Evolutionary conservation across 2,329 filamentous ascomycete species (phyloP), one percentile per base, ranked within the genome.

Genomic region (Exserohilum turcica): DNA sequence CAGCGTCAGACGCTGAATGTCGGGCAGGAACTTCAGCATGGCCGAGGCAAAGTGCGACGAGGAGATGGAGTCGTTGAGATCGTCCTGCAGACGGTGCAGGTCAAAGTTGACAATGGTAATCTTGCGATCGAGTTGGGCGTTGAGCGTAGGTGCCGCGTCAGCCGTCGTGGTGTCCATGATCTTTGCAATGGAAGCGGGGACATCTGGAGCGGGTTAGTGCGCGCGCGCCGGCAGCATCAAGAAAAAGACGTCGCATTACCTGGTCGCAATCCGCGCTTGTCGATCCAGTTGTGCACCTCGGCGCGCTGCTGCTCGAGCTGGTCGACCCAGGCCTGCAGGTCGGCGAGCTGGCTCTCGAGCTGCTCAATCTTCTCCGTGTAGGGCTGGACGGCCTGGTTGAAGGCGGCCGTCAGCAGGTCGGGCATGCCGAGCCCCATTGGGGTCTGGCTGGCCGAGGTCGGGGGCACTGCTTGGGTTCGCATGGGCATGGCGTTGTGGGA

Each of bases 91-190:
- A 45, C 80, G 78, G 73, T 83, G 80, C 3, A 83, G 78, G 65
- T 82, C 80, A 66, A 82, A 82, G 73, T 83, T 82, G 49, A 83
- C 79, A 49, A 83, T 82, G 32, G 80, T 82, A 72, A 83, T 83
- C 63, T 82, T 82, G 76, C 80, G 80, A 68, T 83, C 80, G 56
- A 83, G 78, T 65, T 83, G 80, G n/a, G 79, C 79, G 65, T 82
- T 82, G 56, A 83, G 77, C 2, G 79, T 80, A 29, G 75, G 70
- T 29, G 80, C 80, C 18, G 79, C 78, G 56, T 80, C 77, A 16
- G 79, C 76, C 5, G 76, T 77, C 39, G 78, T 74, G 21, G 72
- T 73, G 67, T 82, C 80, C 80, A 83, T 82, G 55, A 78, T 77
- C 59, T 78, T 77, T 37, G 80, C 80, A 56, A 83, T 82, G 54